Conservation (phyloP, 176 grass and related monocot genomes). For the Poa pratensis region DNA sequence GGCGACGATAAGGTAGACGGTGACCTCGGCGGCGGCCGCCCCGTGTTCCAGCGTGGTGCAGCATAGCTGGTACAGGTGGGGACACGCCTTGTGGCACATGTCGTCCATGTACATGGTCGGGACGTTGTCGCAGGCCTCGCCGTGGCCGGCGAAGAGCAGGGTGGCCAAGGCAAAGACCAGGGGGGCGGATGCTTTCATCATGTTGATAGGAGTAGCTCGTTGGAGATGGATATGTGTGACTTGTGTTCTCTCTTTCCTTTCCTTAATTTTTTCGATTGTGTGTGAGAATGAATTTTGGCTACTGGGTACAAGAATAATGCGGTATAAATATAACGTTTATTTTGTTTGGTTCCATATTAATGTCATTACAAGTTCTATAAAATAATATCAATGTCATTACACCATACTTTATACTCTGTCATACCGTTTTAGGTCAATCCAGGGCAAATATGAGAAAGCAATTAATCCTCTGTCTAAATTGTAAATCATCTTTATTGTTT, state of each 20-base stretch:
- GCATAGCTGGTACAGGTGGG: conserved; percentile 22
- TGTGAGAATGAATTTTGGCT: background rate
- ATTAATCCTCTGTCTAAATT: background rate
- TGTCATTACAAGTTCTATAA: background rate
- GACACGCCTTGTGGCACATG: background rate
- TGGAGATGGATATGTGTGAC: background rate
- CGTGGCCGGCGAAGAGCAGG: background rate
- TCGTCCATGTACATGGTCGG: background rate
- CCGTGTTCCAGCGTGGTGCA: background rate
- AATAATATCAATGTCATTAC: background rate
- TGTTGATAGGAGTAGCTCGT: background rate
- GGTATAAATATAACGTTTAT: background rate
- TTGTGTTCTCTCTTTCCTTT: background rate
- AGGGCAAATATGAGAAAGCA: background rate
- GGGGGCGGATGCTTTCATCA: background rate
- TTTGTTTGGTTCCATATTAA: background rate
- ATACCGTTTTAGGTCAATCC: background rate
- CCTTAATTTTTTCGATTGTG: background rate
- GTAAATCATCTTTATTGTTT: background rate
- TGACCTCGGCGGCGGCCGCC: background rate
- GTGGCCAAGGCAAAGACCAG: background rate
- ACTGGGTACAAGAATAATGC: background rate
- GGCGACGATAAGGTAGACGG: background rate
- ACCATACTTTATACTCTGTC: background rate
- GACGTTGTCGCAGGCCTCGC: background rate